Evolutionary conservation across 2,329 filamentous ascomycete genomes (phyloP).

Genomic region (Cladorrhinum sp.): DNA sequence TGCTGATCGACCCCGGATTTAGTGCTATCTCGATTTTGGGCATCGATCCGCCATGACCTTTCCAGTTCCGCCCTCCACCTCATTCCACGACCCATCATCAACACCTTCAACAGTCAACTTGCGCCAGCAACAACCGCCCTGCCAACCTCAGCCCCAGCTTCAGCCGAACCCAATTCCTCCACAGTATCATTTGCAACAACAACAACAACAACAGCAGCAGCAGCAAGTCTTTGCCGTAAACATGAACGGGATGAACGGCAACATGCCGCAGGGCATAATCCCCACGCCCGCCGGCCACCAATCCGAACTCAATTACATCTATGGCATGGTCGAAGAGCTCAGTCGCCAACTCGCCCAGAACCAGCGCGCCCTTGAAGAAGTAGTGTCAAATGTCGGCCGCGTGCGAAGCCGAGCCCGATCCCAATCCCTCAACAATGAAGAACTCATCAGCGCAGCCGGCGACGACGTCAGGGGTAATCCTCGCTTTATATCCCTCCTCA

Average conservation of each 20-base stretch:
- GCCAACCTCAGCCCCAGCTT: neutral
- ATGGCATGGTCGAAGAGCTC: slow-evolving; percentile 64
- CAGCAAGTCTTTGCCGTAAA: slow-evolving; percentile 16
- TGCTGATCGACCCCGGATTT: neutral
- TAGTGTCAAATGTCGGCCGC: slow-evolving; percentile 60
- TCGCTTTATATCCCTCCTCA: neutral
- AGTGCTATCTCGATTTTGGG: slow-evolving; percentile 2
- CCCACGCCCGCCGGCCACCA: slow-evolving; percentile 66
- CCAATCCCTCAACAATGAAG: slow-evolving; percentile 54
- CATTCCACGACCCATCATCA: neutral
- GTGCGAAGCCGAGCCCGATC: slow-evolving; percentile 56
- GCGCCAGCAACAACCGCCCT: neutral
- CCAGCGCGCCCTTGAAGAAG: slow-evolving; percentile 58
- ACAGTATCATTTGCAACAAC: slow-evolving; percentile 12
- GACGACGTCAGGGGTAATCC: slow-evolving; percentile 55
- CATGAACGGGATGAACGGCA: slow-evolving; percentile 53
- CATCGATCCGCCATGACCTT: slow-evolving; percentile 20
- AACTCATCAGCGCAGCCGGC: slow-evolving; percentile 53
- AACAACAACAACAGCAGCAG: too few species aligned
- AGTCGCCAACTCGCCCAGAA: slow-evolving; percentile 62
- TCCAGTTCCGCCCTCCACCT: slow-evolving; percentile 12
- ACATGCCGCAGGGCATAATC: slow-evolving; percentile 45
- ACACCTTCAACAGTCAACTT: neutral
- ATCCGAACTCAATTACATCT: slow-evolving; percentile 66
- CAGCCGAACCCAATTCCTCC: neutral